Conservation (phyloP, 179 eudicot species). For the Corrigiola litoralis region DNA sequence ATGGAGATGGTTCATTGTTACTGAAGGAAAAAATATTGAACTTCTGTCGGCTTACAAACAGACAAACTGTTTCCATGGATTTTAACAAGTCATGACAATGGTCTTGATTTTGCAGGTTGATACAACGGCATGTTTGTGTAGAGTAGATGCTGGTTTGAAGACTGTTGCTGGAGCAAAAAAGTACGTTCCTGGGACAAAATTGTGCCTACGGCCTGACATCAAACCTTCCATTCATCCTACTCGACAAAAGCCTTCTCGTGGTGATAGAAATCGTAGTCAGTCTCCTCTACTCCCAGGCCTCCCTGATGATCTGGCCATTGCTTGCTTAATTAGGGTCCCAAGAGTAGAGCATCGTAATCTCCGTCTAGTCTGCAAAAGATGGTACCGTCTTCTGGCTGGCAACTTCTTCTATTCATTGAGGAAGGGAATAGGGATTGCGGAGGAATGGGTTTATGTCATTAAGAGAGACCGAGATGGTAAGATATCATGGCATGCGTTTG, state of each 20-base stretch:
- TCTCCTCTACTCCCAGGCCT: constrained; percentile 83
- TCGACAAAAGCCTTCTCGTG: constrained; percentile 60
- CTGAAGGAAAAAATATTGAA: not conserved
- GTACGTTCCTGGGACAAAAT: constrained; percentile 73
- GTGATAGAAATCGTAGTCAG: constrained; percentile 58
- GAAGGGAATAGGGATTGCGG: constrained; percentile 51
- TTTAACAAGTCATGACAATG: not conserved
- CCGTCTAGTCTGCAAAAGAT: constrained; percentile 78
- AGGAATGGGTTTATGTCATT: constrained; percentile 85
- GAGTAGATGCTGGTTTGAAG: constrained; percentile 77
- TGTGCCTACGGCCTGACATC: constrained; percentile 69
- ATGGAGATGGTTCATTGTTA: not conserved
- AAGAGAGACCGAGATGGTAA: constrained; percentile 78
- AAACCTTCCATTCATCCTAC: constrained; percentile 75
- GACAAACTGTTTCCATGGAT: not conserved
- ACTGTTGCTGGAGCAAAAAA: constrained; percentile 72
- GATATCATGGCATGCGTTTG: constrained; percentile 85
- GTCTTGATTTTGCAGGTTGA: constrained; percentile 58
- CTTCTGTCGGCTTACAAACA: not conserved
- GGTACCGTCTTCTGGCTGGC: constrained; percentile 81
- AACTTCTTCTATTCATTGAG: constrained; percentile 79
- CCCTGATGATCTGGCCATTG: constrained; percentile 91
- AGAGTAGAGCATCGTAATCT: constrained; percentile 71
- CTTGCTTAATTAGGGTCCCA: constrained; percentile 88
- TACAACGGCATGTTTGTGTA: constrained; percentile 77